phyloP scores from a whole-genome alignment of 1,284 basidiomycete genomes.

The Anthracocystis panici-leucophaei region DNA sequence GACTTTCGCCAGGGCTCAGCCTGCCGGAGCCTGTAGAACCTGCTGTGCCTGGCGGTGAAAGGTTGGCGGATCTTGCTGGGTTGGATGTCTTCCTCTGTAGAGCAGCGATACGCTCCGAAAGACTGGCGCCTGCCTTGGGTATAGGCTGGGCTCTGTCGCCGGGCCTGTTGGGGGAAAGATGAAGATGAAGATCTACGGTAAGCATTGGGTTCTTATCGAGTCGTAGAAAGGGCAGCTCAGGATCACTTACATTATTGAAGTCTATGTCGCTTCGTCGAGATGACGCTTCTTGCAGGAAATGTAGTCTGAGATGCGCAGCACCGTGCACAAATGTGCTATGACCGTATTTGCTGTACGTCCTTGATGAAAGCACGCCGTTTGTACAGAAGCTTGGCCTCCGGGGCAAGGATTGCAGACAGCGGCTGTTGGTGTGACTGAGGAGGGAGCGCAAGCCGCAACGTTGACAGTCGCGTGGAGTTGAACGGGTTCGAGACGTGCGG shows the following conservation, averaged over 20 bases:
- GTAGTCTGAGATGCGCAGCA: not conserved
- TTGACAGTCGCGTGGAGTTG: not conserved
- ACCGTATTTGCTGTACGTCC: not conserved
- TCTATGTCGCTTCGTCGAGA: not conserved
- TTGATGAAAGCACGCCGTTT: not conserved
- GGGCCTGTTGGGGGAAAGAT: slow-evolving; percentile 12
- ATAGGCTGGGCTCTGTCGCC: slow-evolving; percentile 29
- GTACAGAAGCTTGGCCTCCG: not conserved
- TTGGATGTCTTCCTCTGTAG: slow-evolving; percentile 58
- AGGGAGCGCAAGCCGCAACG: not conserved
- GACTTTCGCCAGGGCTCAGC: slow-evolving; percentile 44
- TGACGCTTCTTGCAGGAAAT: not conserved
- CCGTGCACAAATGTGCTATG: not conserved
- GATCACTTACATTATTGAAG: slow-evolving; percentile 19
- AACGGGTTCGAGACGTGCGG: not conserved
- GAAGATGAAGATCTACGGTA: not conserved
- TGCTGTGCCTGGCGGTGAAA: slow-evolving; percentile 28
- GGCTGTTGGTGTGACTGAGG: not conserved
- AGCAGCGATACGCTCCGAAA: slow-evolving; percentile 64
- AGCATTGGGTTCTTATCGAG: not conserved
- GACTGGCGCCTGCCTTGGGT: slow-evolving; percentile 50
- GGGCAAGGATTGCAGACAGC: not conserved
- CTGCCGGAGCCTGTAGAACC: slow-evolving; percentile 25
- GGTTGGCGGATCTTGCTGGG: slow-evolving; percentile 30
- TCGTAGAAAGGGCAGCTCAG: not conserved